phyloP scores from a whole-genome alignment of 306 rosid species.

The Vigna unguiculata region DNA sequence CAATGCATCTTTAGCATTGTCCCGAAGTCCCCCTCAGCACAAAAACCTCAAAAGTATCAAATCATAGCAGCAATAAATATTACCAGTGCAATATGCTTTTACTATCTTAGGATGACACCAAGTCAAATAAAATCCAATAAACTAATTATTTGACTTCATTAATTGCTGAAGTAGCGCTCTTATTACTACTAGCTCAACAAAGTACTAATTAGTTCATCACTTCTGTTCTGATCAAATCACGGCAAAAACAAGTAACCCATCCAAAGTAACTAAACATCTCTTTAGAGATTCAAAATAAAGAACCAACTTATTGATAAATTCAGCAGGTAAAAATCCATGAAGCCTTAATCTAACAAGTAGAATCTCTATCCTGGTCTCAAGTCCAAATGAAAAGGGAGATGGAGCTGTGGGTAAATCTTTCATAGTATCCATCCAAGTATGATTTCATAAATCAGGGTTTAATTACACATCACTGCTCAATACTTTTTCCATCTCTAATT shows the following conservation, averaged over 20 bases:
- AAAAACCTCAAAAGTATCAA: conserved; percentile 27
- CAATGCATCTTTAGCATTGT: conserved; percentile 45
- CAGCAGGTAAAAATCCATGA: conserved; percentile 51
- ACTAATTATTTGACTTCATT: conserved; percentile 48
- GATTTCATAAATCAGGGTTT: conserved; percentile 55
- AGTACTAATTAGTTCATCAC: conserved; percentile 48
- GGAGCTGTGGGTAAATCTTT: conserved; percentile 50
- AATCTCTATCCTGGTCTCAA: conserved; percentile 54
- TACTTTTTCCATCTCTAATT: conserved; percentile 58
- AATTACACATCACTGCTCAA: conserved; percentile 62
- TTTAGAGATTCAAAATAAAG: conserved; percentile 43
- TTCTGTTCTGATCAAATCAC: conserved; percentile 46
- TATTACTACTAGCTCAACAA: conserved; percentile 45
- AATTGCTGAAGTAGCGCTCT: conserved; percentile 42
- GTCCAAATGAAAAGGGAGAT: conserved; percentile 57
- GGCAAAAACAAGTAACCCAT: conserved; percentile 40
- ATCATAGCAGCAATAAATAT: conserved; percentile 37
- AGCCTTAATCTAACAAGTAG: conserved; percentile 56
- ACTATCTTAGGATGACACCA: conserved; percentile 39
- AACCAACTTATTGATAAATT: conserved; percentile 61
- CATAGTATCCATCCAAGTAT: conserved; percentile 54
- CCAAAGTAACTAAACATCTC: conserved; percentile 49
- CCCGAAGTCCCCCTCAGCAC: conserved; percentile 34
- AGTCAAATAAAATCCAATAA: conserved; percentile 37
- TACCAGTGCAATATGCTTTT: conserved; percentile 39